Evolutionary conservation across 306 rosid species (phyloP), one percentile per base, ranked within the genome.

Genomic region (Neltuma alba): DNA sequence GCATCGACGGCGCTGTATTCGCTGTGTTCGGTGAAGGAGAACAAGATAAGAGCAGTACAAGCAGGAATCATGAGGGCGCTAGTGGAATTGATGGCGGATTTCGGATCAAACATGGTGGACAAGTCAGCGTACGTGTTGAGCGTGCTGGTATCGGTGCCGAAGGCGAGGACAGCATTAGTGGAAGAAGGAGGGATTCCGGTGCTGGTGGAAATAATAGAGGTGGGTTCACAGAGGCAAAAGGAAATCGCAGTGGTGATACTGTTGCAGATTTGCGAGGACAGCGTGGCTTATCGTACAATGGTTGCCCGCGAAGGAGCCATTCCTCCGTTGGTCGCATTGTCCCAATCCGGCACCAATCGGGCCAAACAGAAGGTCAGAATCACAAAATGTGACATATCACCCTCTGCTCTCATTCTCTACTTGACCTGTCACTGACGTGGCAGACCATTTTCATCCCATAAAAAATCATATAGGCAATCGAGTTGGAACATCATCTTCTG

Each of bases 291-390:
- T 82, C 94, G 98, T 31, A 77, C 87, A 12, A 79, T 89, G 98
- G 99, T 95, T 79, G 94, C 91, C 27, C 98, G 97, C 61, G 99
- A 95, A 88, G 96, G 99, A 66, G 98, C 99, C 72, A 91, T 95
- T 85, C 99, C 98, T 41, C 99, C 99, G 31, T 84, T 95, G 69
- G 91, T 95, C 10, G 94, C 99, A 58, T 66, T 95, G 87, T 85
- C 99, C 0, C 97, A 93, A 81, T 88, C 97, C 76, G 98, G 96
- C 93, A 93, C 97, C 64, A 85, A 88, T 90, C 98, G 99, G 85
- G 97, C 96, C 88, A 95, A 89, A 89, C 96, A 95, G 83, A 95
- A 93, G 98, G 98, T 95, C 33, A 83, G 85, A 71, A 21, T 15
- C 73, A 47, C 62, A 18, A 10, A 10, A 55, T 18, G 1, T 16